Evolutionary conservation across 495 filamentous ascomycete species (phyloP), one percentile per base, ranked within the genome.

Genomic region (Hypomontagnella submonticulosa): DNA sequence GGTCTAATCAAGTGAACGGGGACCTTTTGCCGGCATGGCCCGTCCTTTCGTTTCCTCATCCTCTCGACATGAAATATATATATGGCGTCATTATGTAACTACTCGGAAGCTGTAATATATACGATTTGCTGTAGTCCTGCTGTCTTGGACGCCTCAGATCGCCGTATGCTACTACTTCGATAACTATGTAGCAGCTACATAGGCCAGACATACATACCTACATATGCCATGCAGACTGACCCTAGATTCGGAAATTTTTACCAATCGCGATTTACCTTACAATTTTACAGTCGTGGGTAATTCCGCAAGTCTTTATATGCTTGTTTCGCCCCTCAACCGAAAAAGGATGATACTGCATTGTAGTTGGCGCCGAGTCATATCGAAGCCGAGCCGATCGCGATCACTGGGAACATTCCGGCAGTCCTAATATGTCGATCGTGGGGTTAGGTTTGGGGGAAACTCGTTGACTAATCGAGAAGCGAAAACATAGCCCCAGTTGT

Each of bases 21-120:
- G 23, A 32, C 2, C 10, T 58, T 58, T 41, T 54, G 30, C 53
- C 64, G 64, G 48, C 57, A 57, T 40, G 23, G 27, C 16, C 20
- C 8, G 49, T 34, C 16, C 32, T 18, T 52, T 55, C 46, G 37
- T 57, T 56, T 44, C 30, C 33, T 20, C 13, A 18, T 43, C 23
- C 27, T 34, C 38, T 36, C n/a, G 15, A 36, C 6, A n/a, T 36
- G 41, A 30, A 20, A 44, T 57, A 40, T 9, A 41, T 54, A 30
- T 54, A 62, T 67, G 58, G 57, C 64, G 64, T 67, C 64, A 67
- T 49, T 34, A 40, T 30, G 46, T 54, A 51, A 15, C 53, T 18
- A 20, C 52, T 15, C 36, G 30, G 38, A 7, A 2, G 52, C n/a
- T 52, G 57, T 36, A 61, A 55, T 57, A 67, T 61, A 57, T 58